A percentile compares a stretch with the other conserved stretches of the same genome.
phyloP scores from a whole-genome alignment of 768 basidiomycete species.

The Russula lepida region DNA sequence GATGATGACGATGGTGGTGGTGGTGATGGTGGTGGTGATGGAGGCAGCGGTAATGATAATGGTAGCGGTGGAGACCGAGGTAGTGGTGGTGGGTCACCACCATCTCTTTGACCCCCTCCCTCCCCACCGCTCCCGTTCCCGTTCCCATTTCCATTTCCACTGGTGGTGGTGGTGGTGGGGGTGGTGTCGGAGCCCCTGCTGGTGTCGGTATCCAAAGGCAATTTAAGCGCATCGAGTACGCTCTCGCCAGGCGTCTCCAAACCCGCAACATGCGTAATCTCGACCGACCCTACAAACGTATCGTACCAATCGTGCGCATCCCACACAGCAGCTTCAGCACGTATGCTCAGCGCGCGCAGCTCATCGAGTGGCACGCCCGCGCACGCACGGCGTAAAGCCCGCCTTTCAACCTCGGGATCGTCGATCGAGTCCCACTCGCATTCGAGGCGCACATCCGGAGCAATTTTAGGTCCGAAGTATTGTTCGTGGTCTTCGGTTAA shows the following conservation, averaged over 20 bases:
- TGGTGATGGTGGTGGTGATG: not conserved
- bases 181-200: too few relatives aligned
- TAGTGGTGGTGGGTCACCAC: not conserved
- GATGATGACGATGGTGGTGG: not conserved
- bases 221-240: constrained; percentile 8
- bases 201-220: not conserved
- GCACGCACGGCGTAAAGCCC: constrained; percentile 2
- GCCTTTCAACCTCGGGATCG: constrained; percentile 7
- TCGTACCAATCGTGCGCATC: constrained; percentile 5
- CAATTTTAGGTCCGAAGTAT: not conserved
- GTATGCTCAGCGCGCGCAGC: not conserved
- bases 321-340: constrained; percentile 8
- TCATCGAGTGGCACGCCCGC: constrained; percentile 2
- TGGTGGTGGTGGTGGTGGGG: not conserved
- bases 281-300: not conserved
- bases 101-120: not conserved
- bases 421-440: constrained; percentile 15
- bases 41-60: not conserved
- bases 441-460: constrained; percentile 1
- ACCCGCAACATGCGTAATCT: constrained; percentile 11
- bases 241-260: constrained; percentile 2
- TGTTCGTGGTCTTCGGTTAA: constrained; percentile 7
- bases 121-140: too few relatives aligned
- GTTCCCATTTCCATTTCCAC: not conserved
- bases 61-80: not conserved